phyloP scores from a whole-genome alignment of 2,329 filamentous ascomycete species.

The Alternaria postmessia region DNA sequence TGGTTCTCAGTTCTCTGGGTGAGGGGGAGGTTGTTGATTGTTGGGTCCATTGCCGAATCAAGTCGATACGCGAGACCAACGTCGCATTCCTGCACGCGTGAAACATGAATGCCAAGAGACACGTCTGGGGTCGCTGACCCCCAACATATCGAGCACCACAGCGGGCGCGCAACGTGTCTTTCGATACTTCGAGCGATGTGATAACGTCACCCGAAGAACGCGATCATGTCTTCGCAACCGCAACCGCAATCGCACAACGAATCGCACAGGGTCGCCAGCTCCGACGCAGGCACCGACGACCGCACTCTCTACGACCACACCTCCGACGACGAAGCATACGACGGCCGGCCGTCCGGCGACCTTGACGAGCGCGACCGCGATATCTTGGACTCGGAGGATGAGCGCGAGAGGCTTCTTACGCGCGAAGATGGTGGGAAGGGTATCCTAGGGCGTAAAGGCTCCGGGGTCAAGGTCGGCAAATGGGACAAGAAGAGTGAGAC shows the following conservation, averaged over 20 bases:
- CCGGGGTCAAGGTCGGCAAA: constrained; percentile 42
- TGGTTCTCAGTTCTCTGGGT: too few relatives aligned
- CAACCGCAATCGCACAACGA: constrained; percentile 27
- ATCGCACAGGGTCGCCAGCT: constrained; percentile 20
- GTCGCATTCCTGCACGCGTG: constrained; percentile 6
- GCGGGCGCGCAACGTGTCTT: constrained; percentile 15
- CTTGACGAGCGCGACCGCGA: constrained; percentile 48
- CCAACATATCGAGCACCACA: constrained; percentile 6
- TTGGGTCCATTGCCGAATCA: background rate
- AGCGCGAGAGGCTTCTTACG: constrained; percentile 54
- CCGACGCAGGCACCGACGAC: constrained; percentile 40
- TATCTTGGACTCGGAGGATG: constrained; percentile 57
- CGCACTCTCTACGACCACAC: constrained; percentile 43
- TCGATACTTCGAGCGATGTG: constrained; percentile 20
- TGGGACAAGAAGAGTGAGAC: constrained; percentile 33
- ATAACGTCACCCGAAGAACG: constrained; percentile 11
- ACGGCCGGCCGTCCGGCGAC: constrained; percentile 48
- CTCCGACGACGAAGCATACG: constrained; percentile 42
- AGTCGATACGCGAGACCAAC: background rate
- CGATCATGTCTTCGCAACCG: constrained; percentile 32
- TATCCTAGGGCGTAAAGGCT: constrained; percentile 40
- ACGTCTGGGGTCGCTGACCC: constrained; percentile 4
- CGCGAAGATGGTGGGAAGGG: constrained; percentile 34
- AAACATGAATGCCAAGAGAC: constrained; percentile 18
- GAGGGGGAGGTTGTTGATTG: background rate